phyloP scores from a whole-genome alignment of 441 rosid genomes.

The Breynia disticha region DNA sequence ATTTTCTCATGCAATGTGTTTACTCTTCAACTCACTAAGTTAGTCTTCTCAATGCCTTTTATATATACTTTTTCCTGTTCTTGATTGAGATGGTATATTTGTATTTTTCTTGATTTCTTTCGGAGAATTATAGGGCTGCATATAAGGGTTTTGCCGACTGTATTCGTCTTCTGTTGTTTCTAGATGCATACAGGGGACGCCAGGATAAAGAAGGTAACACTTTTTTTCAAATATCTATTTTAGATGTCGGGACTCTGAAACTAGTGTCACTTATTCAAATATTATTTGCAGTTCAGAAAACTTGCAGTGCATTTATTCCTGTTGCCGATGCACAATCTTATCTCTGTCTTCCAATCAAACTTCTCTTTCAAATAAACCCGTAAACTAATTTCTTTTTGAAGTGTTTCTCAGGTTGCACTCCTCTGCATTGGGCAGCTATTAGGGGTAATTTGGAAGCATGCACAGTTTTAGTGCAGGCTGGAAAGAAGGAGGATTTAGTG shows the following conservation, averaged over 20 bases:
- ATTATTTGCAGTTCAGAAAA: too few relatives aligned
- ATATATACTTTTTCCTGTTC: slow-evolving; percentile 4
- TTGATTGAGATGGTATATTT: slow-evolving; percentile 1
- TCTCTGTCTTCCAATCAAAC: too few relatives aligned
- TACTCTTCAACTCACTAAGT: too few relatives aligned
- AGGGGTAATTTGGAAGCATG: slow-evolving; percentile 96
- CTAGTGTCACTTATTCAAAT: too few relatives aligned
- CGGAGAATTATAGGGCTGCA: slow-evolving; percentile 81
- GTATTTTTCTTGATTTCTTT: slow-evolving; percentile 14
- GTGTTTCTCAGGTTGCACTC: slow-evolving; percentile 73
- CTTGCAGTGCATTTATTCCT: too few relatives aligned
- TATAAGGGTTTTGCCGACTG: slow-evolving; percentile 96
- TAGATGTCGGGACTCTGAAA: not conserved
- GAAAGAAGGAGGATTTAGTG: slow-evolving; percentile 84
- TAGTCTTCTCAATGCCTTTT: not conserved
- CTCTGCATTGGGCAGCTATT: slow-evolving; percentile 98
- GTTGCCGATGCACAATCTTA: too few relatives aligned
- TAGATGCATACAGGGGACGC: slow-evolving; percentile 82
- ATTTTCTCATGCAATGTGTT: not conserved
- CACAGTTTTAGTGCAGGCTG: slow-evolving; percentile 93
- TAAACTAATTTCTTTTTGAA: slow-evolving; percentile 4
- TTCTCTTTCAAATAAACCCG: not conserved
- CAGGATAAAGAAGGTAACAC: slow-evolving; percentile 86
- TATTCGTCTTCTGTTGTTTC: slow-evolving; percentile 80
- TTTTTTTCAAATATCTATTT: not conserved